Conservation (phyloP, 768 basidiomycete genomes). For the Tylopilus sp. region DNA sequence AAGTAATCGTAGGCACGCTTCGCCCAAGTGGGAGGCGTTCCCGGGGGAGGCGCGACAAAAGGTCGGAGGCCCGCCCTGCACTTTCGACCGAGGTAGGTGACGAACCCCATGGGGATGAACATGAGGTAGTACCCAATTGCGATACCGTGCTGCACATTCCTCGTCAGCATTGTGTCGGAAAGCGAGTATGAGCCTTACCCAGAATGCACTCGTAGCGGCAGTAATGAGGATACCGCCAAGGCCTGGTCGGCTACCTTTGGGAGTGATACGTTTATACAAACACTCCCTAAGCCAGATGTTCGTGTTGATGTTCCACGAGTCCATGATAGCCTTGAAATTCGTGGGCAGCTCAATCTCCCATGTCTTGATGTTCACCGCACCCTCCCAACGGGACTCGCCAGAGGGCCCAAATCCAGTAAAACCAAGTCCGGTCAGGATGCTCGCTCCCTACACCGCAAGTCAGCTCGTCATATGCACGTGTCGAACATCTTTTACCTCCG, state of each 20-base stretch:
- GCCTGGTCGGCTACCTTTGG: conserved; percentile 90
- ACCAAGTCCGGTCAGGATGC: conserved; percentile 89
- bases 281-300: conserved; percentile 97
- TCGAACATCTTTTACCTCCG: conserved; percentile 54
- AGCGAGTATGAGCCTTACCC: conserved; percentile 53
- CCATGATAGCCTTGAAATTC: conserved; percentile 87
- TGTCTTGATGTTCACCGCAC: conserved; percentile 86
- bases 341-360: conserved; percentile 77
- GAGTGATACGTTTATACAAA: conserved; percentile 93
- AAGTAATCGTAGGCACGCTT: conserved; percentile 64
- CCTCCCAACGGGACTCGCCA: conserved; percentile 79
- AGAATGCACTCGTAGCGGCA: conserved; percentile 90
- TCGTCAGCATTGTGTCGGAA: conserved; percentile 1
- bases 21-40: conserved; percentile 38
- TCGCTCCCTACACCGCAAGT: conserved; percentile 62
- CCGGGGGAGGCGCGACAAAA: conserved; percentile 57
- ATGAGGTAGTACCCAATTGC: conserved; percentile 89
- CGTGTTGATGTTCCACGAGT: conserved; percentile 98
- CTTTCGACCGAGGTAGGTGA: conserved; percentile 76
- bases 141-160: conserved; percentile 76
- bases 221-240: conserved; percentile 89
- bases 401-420: conserved; percentile 76
- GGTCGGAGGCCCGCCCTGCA: conserved; percentile 80
- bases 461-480: neutral
- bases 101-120: conserved; percentile 83